These are phyloP conservation scores for Linaria vulgaris DNA, from an alignment of 257 asterid species.

Conservation along the genomic window DNA sequence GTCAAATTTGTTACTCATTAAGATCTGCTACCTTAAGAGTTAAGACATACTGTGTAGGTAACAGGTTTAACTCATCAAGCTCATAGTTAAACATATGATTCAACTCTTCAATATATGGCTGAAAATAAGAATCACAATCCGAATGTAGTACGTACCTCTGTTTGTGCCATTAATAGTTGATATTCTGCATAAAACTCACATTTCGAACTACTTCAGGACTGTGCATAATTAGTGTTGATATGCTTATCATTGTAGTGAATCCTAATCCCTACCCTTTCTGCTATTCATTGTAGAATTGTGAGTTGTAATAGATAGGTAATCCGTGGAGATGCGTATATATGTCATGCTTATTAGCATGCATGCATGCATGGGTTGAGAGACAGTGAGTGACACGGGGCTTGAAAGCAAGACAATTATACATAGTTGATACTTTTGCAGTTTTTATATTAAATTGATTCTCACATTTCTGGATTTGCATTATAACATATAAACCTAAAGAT, in stretches of 20 bases:
- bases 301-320: too few relatives aligned
- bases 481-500: constrained; percentile 6
- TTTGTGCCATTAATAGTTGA: not conserved
- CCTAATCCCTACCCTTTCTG: not conserved
- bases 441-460: not conserved
- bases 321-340: not conserved
- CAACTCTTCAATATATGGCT: too few relatives aligned
- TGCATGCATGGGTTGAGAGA: constrained; percentile 20
- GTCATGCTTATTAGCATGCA: constrained; percentile 10
- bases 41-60: too few relatives aligned
- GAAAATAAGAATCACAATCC: not conserved
- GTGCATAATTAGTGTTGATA: not conserved
- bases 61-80: not conserved
- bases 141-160: not conserved
- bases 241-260: not conserved
- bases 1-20: too few relatives aligned
- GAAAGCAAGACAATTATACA: not conserved
- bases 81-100: not conserved
- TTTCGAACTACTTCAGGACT: not conserved
- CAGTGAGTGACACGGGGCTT: not conserved
- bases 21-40: too few relatives aligned
- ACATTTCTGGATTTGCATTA: constrained; percentile 23
- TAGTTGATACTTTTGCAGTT: constrained; percentile 1
- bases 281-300: not conserved
- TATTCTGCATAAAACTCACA: not conserved